Conservation (phyloP, 75 land plant genomes). For the Sequoiadendron giganteum region DNA sequence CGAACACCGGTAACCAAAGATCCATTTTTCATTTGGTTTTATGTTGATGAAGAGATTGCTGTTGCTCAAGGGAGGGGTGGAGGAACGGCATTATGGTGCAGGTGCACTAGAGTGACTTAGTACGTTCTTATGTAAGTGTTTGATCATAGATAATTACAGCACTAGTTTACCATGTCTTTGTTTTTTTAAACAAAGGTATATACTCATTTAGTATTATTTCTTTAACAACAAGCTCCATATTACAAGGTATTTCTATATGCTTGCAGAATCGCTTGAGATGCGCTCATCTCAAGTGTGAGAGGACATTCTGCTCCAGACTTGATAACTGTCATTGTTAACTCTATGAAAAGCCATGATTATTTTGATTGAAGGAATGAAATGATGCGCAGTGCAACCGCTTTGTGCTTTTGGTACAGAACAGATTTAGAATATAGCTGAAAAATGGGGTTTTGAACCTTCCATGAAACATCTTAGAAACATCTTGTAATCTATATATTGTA, state of each 20-base stretch:
- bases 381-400: not conserved
- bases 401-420: not conserved
- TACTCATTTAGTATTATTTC: not conserved
- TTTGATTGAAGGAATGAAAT: not conserved
- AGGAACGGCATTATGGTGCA: constrained; percentile 90
- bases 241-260: not conserved
- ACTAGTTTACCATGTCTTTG: not conserved
- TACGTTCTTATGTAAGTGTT: not conserved
- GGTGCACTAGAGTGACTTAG: constrained; percentile 64
- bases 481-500: not conserved
- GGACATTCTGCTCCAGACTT: not conserved
- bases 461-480: not conserved
- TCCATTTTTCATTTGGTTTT: constrained; percentile 96
- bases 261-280: constrained; percentile 4
- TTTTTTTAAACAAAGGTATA: not conserved
- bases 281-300: not conserved
- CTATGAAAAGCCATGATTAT: not conserved
- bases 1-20: constrained; percentile 76
- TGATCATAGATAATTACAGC: not conserved
- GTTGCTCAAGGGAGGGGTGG: constrained; percentile 95
- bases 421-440: not conserved
- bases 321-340: not conserved
- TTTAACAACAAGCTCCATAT: not conserved
- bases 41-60: constrained; percentile 93
- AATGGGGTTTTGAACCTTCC: not conserved